phyloP scores from a whole-genome alignment of 2,329 filamentous ascomycete species.

The Fusarium sp. region DNA sequence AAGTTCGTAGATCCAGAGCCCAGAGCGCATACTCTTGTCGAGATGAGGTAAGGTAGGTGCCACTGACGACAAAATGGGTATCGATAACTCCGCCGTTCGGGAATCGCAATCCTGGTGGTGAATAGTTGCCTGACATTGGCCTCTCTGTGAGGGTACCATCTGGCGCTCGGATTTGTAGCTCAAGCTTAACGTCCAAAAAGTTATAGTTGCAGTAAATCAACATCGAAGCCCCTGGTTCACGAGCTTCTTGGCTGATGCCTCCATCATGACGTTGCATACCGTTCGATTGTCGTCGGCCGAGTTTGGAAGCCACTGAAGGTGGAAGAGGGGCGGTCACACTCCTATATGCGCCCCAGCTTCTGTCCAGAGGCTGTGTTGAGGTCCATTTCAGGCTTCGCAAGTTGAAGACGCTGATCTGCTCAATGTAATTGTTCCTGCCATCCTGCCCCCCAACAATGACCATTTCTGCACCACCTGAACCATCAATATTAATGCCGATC shows the following conservation, averaged over 20 bases:
- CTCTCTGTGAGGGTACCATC: conserved; percentile 88
- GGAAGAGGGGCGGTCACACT: conserved; percentile 91
- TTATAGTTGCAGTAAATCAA: conserved; percentile 99
- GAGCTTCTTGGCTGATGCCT: conserved; percentile 62
- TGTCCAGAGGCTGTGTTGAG: conserved; percentile 84
- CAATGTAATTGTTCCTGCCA: conserved; percentile 97
- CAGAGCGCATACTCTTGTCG: conserved; percentile 98
- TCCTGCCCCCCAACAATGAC: conserved; percentile 96
- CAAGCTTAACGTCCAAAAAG: conserved; percentile 95
- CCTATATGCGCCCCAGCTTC: conserved; percentile 95
- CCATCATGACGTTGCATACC: conserved; percentile 55
- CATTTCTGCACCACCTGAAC: conserved; percentile 94
- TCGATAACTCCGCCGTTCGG: conserved; percentile 96
- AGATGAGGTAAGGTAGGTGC: conserved; percentile 95
- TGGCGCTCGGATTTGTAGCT: conserved; percentile 86
- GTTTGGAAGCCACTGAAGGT: conserved; percentile 70
- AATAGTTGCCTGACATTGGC: conserved; percentile 86
- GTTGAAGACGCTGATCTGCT: conserved; percentile 99
- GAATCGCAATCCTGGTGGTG: conserved; percentile 91
- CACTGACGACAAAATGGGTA: conserved; percentile 95
- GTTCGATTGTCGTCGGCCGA: conserved; percentile 68
- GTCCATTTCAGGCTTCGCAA: conserved; percentile 95
- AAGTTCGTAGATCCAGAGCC: conserved; percentile 87
- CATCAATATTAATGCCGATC: conserved; percentile 89
- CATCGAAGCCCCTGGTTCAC: conserved; percentile 77